Evolutionary conservation across 208 protist genomes (phyloP), one percentile per base, ranked within the genome.

Genomic region (Trypanosoma brucei): DNA sequence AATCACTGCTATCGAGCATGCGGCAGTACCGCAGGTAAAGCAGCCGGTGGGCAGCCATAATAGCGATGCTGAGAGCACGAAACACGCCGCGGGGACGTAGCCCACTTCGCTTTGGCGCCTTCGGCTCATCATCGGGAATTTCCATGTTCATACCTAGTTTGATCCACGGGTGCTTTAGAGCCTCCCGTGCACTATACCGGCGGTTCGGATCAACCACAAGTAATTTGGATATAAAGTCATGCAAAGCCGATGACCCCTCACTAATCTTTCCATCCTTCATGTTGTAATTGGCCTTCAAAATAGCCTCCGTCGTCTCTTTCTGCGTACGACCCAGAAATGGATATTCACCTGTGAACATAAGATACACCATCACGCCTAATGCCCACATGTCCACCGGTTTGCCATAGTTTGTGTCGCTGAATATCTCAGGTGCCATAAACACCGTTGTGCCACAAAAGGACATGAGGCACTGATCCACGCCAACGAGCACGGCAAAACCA

Each of bases 301-400:
- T 91, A 9, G 75, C 72, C 6, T 72, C 66, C 1, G 52, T 78
- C 2, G 91, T 57, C 3, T 74, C 65, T 7, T 69, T 59, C 34
- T 76, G 59, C 1, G 49, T 84, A 36, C 66, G 33, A 1, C 82
- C 91, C 11, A 51, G 63, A 54, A 97, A 97, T 0, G 92, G 92
- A 59, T 83, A 91, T n/a, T 79, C 61, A 3, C 88, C 86, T 46
- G 73, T 59, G 34, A 90, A 74, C 68, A 97, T 83, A 44, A 91
- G 72, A 65, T 97, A 94, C 35, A 87, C 76, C 56, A 97, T 92
- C 35, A 93, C 79, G 6, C 92, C 92, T 50, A 97, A 50, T 1
- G 89, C 83, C 92, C 92, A 97, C 85, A 97, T 95, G 66, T 97
- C 92, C 7, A 95, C 90, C 7, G 84, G 84, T 45, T 92, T 92